Evolutionary conservation across 2,329 filamentous ascomycete genomes (phyloP).

Genomic region (Aspergillus carbonarius): DNA sequence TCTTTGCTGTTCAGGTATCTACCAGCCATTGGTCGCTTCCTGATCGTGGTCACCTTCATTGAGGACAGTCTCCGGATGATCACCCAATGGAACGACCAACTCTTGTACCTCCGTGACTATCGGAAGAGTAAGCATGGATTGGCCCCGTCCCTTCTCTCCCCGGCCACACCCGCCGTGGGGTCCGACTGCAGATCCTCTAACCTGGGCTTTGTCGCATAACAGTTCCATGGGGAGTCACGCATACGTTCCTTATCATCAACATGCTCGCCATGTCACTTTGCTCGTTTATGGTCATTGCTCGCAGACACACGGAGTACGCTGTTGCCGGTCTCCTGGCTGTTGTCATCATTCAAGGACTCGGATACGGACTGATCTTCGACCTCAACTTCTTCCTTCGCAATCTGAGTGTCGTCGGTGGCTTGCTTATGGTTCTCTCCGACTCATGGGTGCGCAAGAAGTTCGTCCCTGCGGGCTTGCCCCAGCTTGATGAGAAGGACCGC

Average conservation of each 20-base stretch:
- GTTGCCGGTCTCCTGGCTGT: conserved; percentile 87
- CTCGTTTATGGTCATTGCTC: conserved; percentile 82
- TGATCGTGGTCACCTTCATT: conserved; percentile 97
- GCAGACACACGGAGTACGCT: conserved; percentile 90
- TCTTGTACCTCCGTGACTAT: conserved; percentile 89
- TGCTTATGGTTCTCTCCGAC: conserved; percentile 97
- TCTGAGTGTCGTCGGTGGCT: conserved; percentile 91
- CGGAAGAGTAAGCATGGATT: conserved; percentile 70
- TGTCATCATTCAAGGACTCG: conserved; percentile 88
- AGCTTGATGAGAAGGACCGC: conserved; percentile 97
- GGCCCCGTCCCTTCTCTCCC: neutral
- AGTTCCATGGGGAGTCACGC: conserved; percentile 88
- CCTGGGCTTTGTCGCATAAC: conserved; percentile 16
- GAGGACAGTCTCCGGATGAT: conserved; percentile 95
- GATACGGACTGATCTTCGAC: conserved; percentile 97
- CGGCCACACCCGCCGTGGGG: neutral
- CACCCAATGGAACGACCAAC: conserved; percentile 95
- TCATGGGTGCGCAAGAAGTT: conserved; percentile 98
- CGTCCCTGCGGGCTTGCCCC: conserved; percentile 88
- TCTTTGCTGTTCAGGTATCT: conserved; percentile 66
- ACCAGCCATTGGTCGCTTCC: conserved; percentile 90
- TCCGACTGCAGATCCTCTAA: conserved; percentile 14
- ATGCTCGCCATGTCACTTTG: conserved; percentile 82
- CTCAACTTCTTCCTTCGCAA: conserved; percentile 99
- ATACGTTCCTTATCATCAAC: conserved; percentile 88